Base-by-base conservation (phyloP, 306 rosid species). In the Carpinus fangiana region DNA sequence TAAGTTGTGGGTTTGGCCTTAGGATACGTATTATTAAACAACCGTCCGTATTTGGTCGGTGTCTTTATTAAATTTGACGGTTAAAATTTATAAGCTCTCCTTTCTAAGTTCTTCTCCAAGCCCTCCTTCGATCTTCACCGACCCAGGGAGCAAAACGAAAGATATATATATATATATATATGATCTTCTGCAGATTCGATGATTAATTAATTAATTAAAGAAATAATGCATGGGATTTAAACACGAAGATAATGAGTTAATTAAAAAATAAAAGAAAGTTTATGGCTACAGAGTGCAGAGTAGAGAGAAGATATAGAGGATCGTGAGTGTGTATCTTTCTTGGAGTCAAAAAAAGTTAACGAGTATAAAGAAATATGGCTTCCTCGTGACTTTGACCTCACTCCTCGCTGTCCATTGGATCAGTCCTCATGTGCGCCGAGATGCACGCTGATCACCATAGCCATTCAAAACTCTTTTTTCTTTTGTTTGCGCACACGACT, bases 371-470 rank as follows among this genome's bases (percentile, higher is more conserved):
- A 70, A 70, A 48, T 2, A 70, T 5, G 74, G 43, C 11, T 21
- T 48, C 56, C 57, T 48, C 57, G 74, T 71, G 74, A 71, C 74
- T 16, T 47, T 50, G 38, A 71, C 41, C 56, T 48, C 74, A 50
- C 41, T 26, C 60, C 74, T 71, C 74, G 74, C 74, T 71, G 74
- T 48, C 21, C 74, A 47, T 48, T 23, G 18, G 34, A 71, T 71
- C 74, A 48, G 7, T 12, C 21, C 13, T 71, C 74, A 71, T 71
- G 74, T 71, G 56, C 74, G 7, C 74, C 56, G 74, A 71, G 59
- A 71, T 48, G 60, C 74, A 71, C 56, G 74, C 56, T 67, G 72
- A 31, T 41, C 45, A 41, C 20, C 20, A 34, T 14, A 34, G 14
- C 3, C 16, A 12, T 4, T 41, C 45, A 41, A 41, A 41, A 6